Conservation (phyloP, 1,139 yeast genomes). For the Protomyces gravidus region DNA sequence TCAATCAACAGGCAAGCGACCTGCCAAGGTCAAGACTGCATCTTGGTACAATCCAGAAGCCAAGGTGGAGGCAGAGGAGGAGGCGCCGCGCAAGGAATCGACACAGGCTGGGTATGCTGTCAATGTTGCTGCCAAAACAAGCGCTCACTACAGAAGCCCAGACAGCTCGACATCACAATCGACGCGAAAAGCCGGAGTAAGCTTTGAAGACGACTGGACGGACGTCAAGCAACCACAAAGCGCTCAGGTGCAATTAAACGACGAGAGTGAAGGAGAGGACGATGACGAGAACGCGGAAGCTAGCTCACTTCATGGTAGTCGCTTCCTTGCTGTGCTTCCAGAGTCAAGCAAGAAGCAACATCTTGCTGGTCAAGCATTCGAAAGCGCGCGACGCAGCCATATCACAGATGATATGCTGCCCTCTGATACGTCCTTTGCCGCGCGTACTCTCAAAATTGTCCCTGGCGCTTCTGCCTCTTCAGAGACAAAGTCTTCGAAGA, state of each 20-base stretch:
- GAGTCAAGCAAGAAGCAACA: background rate
- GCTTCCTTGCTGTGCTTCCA: background rate
- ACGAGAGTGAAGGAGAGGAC: slow-evolving; percentile 2
- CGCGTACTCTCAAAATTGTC: slow-evolving; percentile 17
- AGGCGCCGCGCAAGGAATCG: too few species aligned
- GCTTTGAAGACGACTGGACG: too few species aligned
- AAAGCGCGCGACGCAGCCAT: background rate
- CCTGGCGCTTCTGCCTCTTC: background rate
- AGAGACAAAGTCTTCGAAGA: background rate
- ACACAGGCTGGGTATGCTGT: too few species aligned
- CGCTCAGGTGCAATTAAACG: background rate
- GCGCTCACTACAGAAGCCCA: too few species aligned
- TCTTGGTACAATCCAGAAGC: background rate
- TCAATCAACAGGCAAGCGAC: background rate
- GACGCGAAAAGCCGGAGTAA: too few species aligned
- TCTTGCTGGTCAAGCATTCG: background rate
- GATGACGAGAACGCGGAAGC: background rate
- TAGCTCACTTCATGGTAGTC: background rate
- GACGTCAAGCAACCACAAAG: background rate
- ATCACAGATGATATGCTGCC: slow-evolving; percentile 2
- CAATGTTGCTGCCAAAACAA: too few species aligned
- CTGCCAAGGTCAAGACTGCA: background rate
- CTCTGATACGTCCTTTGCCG: slow-evolving; percentile 1
- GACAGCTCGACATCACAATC: too few species aligned
- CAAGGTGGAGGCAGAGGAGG: background rate